Evolutionary conservation across 441 rosid species (phyloP).

Genomic region (Melastoma candidum): DNA sequence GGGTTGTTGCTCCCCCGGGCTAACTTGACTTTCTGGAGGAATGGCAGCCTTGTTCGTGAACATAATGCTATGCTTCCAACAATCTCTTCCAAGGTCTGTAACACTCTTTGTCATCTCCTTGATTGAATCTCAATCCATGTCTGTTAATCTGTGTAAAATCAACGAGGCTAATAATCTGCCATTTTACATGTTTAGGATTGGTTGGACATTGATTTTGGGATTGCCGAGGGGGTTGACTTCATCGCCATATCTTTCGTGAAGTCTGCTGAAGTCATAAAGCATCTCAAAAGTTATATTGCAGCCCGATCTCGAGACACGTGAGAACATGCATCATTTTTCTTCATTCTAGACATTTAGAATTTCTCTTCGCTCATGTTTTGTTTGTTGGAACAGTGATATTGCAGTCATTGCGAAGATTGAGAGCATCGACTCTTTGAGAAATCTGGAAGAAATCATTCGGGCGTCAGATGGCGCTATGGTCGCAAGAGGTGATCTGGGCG

Average conservation of each 20-base stretch:
- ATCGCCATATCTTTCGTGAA: constrained; percentile 96
- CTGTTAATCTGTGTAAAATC: not conserved
- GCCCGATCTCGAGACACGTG: constrained; percentile 77
- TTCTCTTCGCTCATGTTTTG: not conserved
- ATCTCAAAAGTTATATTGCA: constrained; percentile 92
- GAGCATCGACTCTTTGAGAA: constrained; percentile 81
- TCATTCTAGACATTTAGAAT: constrained; percentile 1
- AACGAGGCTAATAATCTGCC: constrained; percentile 14
- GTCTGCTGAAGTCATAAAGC: constrained; percentile 93
- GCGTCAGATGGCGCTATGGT: constrained; percentile 99
- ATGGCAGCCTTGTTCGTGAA: constrained; percentile 84
- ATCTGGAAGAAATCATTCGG: constrained; percentile 81
- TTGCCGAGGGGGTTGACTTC: constrained; percentile 89
- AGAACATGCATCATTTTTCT: constrained; percentile 5
- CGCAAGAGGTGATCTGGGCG: constrained; percentile 97
- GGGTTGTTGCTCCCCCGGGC: constrained; percentile 93
- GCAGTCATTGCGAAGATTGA: constrained; percentile 93
- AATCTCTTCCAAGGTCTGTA: constrained; percentile 70
- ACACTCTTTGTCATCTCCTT: not conserved
- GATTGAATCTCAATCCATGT: not conserved
- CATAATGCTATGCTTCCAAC: constrained; percentile 97
- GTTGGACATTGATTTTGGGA: constrained; percentile 97
- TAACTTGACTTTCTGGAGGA: constrained; percentile 92
- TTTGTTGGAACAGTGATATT: constrained; percentile 50
- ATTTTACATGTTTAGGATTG: constrained; percentile 57